Base-by-base conservation (phyloP, 371 early-diverging fungal genomes). In the Mortierella sp. region DNA sequence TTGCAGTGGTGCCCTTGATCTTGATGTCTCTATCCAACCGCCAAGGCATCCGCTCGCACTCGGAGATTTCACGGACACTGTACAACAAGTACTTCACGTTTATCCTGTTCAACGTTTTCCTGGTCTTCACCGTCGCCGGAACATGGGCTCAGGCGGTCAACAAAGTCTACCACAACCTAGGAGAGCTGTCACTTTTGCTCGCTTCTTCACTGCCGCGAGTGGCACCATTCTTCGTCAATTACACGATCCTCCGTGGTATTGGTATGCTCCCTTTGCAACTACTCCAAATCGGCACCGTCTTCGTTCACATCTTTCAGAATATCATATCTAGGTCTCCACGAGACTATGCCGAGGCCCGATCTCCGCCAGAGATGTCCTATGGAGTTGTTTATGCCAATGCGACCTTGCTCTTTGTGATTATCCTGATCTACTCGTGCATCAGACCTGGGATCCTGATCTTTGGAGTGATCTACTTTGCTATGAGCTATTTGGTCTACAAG, bases 371-470 rank as follows among this genome's bases (percentile, higher is more conserved):
- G 47, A 43, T 76, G 2, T 61, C 61, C 16, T 76, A 21, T 84
- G 91, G 85, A 76, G 86, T 13, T 84, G 91, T 56, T 83, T 89
- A 50, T 88, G 82, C 80, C 85, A 90, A 70, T 86, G 88, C 56
- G 84, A 91, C 60, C 24, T 79, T 96, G 21, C 83, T 95, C 7
- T 90, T 95, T 58, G 91, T 92, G 21, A 90, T 96, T 47, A 88
- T 93, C 24, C 45, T 95, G 53, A 88, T 92, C 0, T 97, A 97
- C 78, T 90, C 94, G 17, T 88, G 89, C 16, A 92, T 96, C 40
- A 89, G 91, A 53, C 98, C 98, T 0, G 66, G 95, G 21, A 91
- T 96, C 41, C 76, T 96, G n/a, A 78, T 92, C 19, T 91, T 95
- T 72, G 91, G 92, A 2, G 71, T 90, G 10, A 71, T 93, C 7